These are phyloP conservation scores for Leishmania turanica DNA, from an alignment of 208 protist species.

Conservation along the genomic window DNA sequence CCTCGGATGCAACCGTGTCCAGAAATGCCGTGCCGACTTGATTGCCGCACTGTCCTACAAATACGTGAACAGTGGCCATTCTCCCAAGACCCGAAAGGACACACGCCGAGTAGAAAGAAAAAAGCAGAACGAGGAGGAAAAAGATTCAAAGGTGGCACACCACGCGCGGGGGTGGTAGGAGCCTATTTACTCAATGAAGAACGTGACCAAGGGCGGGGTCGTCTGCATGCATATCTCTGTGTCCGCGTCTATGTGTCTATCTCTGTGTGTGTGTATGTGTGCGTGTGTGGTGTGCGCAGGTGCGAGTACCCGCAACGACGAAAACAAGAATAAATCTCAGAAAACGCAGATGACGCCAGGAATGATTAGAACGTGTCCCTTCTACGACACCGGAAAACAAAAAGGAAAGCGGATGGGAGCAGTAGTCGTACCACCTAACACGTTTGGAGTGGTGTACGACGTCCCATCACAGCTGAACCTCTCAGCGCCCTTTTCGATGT, in stretches of 20 bases:
- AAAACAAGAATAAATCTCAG: neutral
- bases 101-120: neutral
- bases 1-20: slow-evolving; percentile 59
- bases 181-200: neutral
- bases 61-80: slow-evolving; percentile 72
- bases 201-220: neutral
- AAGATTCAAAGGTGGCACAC: neutral
- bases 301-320: neutral
- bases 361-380: neutral
- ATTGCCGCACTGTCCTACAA: slow-evolving; percentile 93
- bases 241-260: neutral
- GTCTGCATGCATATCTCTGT: neutral
- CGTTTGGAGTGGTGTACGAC: neutral
- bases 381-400: neutral
- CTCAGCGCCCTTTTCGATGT: neutral
- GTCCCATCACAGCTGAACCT: neutral
- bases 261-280: neutral
- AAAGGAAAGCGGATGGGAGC: neutral
- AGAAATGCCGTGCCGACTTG: slow-evolving; percentile 87
- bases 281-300: neutral
- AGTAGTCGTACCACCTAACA: neutral
- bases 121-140: neutral
- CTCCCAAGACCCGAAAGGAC: neutral
- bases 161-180: neutral
- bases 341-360: neutral